Percentiles rank a stretch among this genome's conserved stretches.
Conservation (phyloP, 352 stramenopile species). For the Pythium monospermum region DNA sequence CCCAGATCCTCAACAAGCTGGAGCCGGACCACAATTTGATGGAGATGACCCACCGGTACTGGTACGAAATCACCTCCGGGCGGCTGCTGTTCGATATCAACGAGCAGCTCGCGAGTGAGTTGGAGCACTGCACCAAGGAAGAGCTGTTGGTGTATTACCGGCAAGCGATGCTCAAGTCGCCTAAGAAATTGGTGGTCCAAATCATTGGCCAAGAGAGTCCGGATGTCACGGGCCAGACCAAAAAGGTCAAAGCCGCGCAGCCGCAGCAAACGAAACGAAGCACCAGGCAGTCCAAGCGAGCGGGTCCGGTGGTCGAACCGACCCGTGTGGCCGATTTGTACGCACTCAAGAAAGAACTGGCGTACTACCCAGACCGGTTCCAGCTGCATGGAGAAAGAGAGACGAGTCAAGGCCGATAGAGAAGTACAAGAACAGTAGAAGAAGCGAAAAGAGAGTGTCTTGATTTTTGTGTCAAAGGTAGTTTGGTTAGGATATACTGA, state of each 20-base stretch:
- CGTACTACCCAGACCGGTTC: constrained; percentile 39
- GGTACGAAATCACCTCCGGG: constrained; percentile 73
- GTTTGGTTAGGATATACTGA: not conserved
- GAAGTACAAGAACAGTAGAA: not conserved
- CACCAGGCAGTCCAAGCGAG: constrained; percentile 13
- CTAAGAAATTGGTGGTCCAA: constrained; percentile 65
- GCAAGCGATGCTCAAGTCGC: constrained; percentile 53
- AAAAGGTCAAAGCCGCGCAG: constrained; percentile 17
- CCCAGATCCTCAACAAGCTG: constrained; percentile 74
- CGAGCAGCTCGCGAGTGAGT: constrained; percentile 57
- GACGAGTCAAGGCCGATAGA: too few relatives aligned
- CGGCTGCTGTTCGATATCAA: constrained; percentile 76
- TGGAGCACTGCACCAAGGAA: constrained; percentile 62
- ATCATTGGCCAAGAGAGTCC: constrained; percentile 42
- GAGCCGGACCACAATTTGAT: constrained; percentile 80
- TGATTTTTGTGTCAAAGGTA: not conserved
- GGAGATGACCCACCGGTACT: constrained; percentile 69
- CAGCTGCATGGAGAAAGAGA: constrained; percentile 15
- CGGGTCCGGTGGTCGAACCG: constrained; percentile 8
- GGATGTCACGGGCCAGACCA: constrained; percentile 17
- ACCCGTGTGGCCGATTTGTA: constrained; percentile 42
- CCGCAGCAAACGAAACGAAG: constrained; percentile 22
- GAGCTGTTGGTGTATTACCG: constrained; percentile 59
- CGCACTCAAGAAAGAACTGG: constrained; percentile 52
- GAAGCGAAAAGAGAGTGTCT: not conserved